Evolutionary conservation across 2,329 filamentous ascomycete species (phyloP), one percentile per base, ranked within the genome.

Genomic region (Sclerotinia nivalis): DNA sequence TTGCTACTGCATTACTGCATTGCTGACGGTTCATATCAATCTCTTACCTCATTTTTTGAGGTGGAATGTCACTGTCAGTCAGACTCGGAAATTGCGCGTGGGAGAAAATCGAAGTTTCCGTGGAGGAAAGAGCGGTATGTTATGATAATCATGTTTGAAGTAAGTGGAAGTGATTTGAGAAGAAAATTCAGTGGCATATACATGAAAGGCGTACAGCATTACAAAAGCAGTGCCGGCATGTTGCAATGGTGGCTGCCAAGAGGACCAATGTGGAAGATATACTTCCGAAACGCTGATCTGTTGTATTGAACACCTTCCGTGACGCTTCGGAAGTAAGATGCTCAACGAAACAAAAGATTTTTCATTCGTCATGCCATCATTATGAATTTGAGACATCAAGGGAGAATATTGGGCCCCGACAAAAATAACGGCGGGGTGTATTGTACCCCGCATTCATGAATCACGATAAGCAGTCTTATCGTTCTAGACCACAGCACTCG

Each of bases 381-480:
- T 18, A 18, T 43, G 22, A 50, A 25, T 25, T 50, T 50, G 55
- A 22, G 4, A 25, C 15, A 40, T 40, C 22, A 28, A 58, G 55
- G 13, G 13, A 43, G 31, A 58, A 13, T 37, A 31, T 58, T 34
- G n/a, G 31, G 22, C 56, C 37, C 52, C 31, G 52, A 15, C 52
- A 61, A 61, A 47, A 20, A 47, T 18, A 61, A 47, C 40, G 22
- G 58, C 58, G 58, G 58, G 58, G 58, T 28, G n/a, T 37, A 61
- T 25, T 49, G 43, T 62, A 40, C 61, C 61, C 61, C 61, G 61
- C 61, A 64, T 64, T 64, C 47, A 50, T 52, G 47, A 64, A 52
- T 40, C 47, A 60, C 37, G 58, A 60, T 60, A 61, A 52, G 45
- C 60, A 52, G 60, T 64, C 60, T 64, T 64, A 64, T 64, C 47